Base-by-base conservation (phyloP, 768 basidiomycete species). In the Psilocybe azurescens region DNA sequence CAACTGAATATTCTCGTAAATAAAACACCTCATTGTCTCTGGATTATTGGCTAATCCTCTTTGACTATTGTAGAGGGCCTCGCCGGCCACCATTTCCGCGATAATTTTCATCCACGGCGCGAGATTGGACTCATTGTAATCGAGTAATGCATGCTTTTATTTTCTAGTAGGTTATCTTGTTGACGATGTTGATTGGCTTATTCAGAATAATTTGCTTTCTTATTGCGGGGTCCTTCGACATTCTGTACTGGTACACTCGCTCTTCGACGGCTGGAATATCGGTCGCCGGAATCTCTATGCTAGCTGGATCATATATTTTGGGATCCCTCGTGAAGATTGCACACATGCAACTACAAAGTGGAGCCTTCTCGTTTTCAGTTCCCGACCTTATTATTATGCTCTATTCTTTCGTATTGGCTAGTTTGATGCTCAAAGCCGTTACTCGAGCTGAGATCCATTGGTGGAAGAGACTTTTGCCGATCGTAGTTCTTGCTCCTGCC, bases 231-330 rank as follows among this genome's bases (percentile, higher is more conserved):
- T 3, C 68, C 20, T 62, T 76, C 3, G 59, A 67, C 7, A 46
- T 71, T 49, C 60, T 70, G 49, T 79, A 79, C 56, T 79, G 77
- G 77, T 77, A 67, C 55, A 73, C 74, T 1, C 70, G 73, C 24
- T 69, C 64, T 38, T 73, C 77, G 1, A 78, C 74, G 0, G 70
- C 70, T 11, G 72, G 72, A 3, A 72, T 80, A 56, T 75, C 74
- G 18, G 65, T 70, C 9, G 16, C 63, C 0, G 74, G 74, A 16
- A 70, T 64, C 2, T 29, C 62, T 14, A 61, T 76, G 5, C 20
- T 71, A 0, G 72, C 70, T 13, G 30, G 60, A 5, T 59, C 64
- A 44, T 50, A 59, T 7, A 18, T 66, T 10, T 47, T 71, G 6
- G 33, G 59, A 5, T 47, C 64, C 5, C 13, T 65, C 39, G 41